Base-by-base conservation (phyloP, 192 early-diverging fungal species). In the Mortierella antarctica region DNA sequence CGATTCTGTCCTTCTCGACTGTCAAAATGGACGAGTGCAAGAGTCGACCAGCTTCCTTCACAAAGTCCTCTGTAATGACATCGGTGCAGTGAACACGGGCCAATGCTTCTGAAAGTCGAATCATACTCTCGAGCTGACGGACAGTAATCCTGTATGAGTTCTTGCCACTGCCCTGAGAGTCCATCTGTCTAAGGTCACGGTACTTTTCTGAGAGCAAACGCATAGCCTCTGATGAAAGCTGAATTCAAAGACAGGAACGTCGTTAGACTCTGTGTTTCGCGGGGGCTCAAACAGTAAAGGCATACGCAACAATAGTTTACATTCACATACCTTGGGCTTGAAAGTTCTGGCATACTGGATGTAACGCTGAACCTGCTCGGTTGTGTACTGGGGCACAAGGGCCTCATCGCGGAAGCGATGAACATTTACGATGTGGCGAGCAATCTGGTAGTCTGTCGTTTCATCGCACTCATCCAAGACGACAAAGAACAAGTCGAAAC, bases 401-500 rank as follows among this genome's bases (percentile, higher is more conserved):
- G 89, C 91, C 4, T 89, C 89, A 70, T 92, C 92, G 14, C 85
- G 77, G 9, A 79, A 83, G 63, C 90, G 86, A 83, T 99, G 97
- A 51, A 97, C 92, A 52, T 86, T 87, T 50, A 98, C 90, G 77
- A 99, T 98, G 72, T 99, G 95, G 41, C 93, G 87, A 3, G 97
- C 97, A 45, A 98, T 95, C 73, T 95, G 92, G 75, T 87, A 92
- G 79, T 99, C 97, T 5, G 93, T 88, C 0, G 89, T 84, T 65
- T 96, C 94, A 75, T 96, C 93, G 75, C 93, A 93, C 58, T 99
- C 95, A 79, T 99, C 97, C 73, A 99, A 83, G 41, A 98, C 92
- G 11, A 99, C 95, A 84, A 98, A 98, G 87, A 99, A 98, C 68
- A 99, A 71, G 84, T 99, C 97, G 73, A 99, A 99, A 76, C 97